Evolutionary conservation across 129 eudicot genomes (phyloP).

Genomic region (Arctium minus): DNA sequence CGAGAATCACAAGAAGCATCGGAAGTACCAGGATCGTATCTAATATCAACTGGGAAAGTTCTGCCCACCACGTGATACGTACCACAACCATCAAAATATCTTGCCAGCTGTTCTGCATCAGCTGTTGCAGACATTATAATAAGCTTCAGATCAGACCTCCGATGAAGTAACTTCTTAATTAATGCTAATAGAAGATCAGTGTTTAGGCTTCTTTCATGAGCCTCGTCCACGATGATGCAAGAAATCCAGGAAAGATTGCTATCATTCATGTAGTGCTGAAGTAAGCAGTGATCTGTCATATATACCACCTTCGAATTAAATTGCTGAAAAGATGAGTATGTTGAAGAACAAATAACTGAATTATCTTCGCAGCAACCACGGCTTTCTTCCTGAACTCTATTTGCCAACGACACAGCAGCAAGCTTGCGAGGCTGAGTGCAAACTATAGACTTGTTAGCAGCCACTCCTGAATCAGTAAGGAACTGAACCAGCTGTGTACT

Average conservation of each 20-base stretch:
- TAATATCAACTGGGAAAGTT: conserved; percentile 78
- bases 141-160: conserved; percentile 67
- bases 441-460: conserved; percentile 52
- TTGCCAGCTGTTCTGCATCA: conserved; percentile 72
- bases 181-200: conserved; percentile 87
- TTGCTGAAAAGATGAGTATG: conserved; percentile 48
- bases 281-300: conserved; percentile 90
- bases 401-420: conserved; percentile 79
- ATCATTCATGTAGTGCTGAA: conserved; percentile 82
- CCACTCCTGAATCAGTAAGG: conserved; percentile 78
- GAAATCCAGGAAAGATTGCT: conserved; percentile 58
- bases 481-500: conserved; percentile 97
- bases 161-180: conserved; percentile 58
- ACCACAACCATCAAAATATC: conserved; percentile 65
- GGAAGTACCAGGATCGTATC: conserved; percentile 47
- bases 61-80: conserved; percentile 72
- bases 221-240: conserved; percentile 90
- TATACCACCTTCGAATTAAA: conserved; percentile 49
- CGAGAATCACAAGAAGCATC: conserved; percentile 24
- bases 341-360: conserved; percentile 39
- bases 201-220: conserved; percentile 92
- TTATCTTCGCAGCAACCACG: conserved; percentile 52
- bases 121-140: conserved; percentile 95
- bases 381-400: conserved; percentile 75
- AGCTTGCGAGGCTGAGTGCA: conserved; percentile 98